Conservation (phyloP, 1,139 yeast species). For the Geotrichum bryndzae region DNA sequence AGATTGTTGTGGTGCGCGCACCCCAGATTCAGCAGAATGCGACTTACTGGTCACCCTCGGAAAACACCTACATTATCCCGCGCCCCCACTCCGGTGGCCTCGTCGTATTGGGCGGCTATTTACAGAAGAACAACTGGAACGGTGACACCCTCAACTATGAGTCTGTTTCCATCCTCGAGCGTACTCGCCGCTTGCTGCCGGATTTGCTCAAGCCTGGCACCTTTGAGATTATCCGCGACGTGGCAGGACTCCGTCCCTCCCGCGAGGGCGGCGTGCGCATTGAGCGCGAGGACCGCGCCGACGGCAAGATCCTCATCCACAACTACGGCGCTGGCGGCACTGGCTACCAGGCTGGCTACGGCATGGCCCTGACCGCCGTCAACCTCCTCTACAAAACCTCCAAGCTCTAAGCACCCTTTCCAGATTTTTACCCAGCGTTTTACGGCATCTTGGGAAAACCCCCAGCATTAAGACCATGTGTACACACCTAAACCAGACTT, state of each 20-base stretch:
- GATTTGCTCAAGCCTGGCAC: constrained; percentile 43
- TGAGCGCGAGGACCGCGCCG: constrained; percentile 51
- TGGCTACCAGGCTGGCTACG: constrained; percentile 69
- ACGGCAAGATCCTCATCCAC: constrained; percentile 43
- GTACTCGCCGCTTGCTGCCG: constrained; percentile 53
- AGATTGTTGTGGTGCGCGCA: constrained; percentile 57
- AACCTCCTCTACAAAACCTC: constrained; percentile 22
- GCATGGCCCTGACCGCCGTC: constrained; percentile 53
- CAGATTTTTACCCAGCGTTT: no score
- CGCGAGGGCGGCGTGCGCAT: constrained; percentile 64
- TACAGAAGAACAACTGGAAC: constrained; percentile 54
- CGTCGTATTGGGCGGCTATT: constrained; percentile 61
- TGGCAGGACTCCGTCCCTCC: constrained; percentile 64
- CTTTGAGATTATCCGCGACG: constrained; percentile 46
- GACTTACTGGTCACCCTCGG: constrained; percentile 21
- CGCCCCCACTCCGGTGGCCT: constrained; percentile 58
- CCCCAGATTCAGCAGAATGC: constrained; percentile 31
- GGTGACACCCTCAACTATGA: constrained; percentile 50
- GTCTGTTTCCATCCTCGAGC: constrained; percentile 50
- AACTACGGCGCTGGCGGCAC: constrained; percentile 75
- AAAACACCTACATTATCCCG: constrained; percentile 53
- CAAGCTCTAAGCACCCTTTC: background rate
- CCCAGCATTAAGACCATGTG: no score
- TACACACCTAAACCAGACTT: no score
- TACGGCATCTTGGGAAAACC: no score